phyloP scores from a whole-genome alignment of 2,329 filamentous ascomycete genomes.

The Ascocoryne sarcoides region DNA sequence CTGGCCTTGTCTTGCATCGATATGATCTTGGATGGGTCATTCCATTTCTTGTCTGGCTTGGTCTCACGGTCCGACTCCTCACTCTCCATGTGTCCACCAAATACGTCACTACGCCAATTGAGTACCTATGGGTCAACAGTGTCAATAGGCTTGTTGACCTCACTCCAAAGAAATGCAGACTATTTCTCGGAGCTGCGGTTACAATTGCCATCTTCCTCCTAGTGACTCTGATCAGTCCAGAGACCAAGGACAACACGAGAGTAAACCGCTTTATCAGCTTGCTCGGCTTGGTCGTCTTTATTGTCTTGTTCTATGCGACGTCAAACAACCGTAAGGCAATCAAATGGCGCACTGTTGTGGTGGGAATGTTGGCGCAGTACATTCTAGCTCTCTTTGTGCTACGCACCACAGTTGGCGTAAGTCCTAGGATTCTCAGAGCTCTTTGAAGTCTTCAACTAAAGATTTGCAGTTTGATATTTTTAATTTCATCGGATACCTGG shows the following conservation, averaged over 20 bases:
- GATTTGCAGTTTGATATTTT: conserved; percentile 65
- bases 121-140: conserved; percentile 58
- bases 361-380: conserved; percentile 83
- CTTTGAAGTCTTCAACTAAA: background rate
- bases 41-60: conserved; percentile 74
- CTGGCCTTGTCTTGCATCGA: conserved; percentile 62
- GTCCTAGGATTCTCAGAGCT: conserved; percentile 1
- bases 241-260: conserved; percentile 67
- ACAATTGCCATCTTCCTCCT: conserved; percentile 68
- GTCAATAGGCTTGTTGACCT: conserved; percentile 47
- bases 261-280: conserved; percentile 73
- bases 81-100: conserved; percentile 64
- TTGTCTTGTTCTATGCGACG: conserved; percentile 58
- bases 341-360: conserved; percentile 74
- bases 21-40: conserved; percentile 71
- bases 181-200: conserved; percentile 51
- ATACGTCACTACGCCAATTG: conserved; percentile 57
- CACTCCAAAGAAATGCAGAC: conserved; percentile 59
- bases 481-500: conserved; percentile 72
- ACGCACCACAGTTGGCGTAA: conserved; percentile 59
- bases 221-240: conserved; percentile 65
- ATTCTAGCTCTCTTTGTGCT: conserved; percentile 83
- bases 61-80: conserved; percentile 63
- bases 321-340: conserved; percentile 58
- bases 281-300: conserved; percentile 66